These are phyloP conservation scores for Pneumocystis sp. DNA, from an alignment of 1,139 yeast species.

Conservation along the genomic window DNA sequence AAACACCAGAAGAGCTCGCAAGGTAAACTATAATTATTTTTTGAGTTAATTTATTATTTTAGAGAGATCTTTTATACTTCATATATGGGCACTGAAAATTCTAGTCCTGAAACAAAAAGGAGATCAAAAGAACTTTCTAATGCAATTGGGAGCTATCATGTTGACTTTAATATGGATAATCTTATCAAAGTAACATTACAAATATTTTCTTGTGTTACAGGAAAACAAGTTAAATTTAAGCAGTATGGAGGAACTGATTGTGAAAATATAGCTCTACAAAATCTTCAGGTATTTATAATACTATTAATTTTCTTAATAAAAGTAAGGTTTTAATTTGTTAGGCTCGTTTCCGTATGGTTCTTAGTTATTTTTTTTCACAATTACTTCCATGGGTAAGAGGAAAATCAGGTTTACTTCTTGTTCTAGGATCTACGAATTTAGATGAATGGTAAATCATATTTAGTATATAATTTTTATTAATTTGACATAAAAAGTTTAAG, in stretches of 20 bases:
- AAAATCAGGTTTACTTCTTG: constrained; percentile 63
- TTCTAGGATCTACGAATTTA: constrained; percentile 92
- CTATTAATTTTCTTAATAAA: neutral
- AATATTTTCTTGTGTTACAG: constrained; percentile 78
- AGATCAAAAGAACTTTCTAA: constrained; percentile 70
- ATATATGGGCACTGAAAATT: constrained; percentile 91
- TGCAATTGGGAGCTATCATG: constrained; percentile 74
- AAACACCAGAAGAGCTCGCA: constrained; percentile 62
- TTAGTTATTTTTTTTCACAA: constrained; percentile 86
- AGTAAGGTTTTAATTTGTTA: neutral
- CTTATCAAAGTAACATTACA: constrained; percentile 59
- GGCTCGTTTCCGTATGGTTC: constrained; percentile 88
- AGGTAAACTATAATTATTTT: constrained; percentile 21
- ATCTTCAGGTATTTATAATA: constrained; percentile 40
- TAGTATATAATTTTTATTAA: neutral
- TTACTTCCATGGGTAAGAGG: constrained; percentile 87
- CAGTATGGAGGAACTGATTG: constrained; percentile 85
- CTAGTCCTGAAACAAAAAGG: constrained; percentile 68
- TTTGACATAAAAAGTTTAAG: constrained; percentile 32
- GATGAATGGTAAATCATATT: constrained; percentile 51
- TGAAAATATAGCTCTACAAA: constrained; percentile 86
- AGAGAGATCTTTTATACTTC: constrained; percentile 59
- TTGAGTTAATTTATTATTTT: neutral
- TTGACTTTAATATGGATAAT: constrained; percentile 80
- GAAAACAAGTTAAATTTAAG: constrained; percentile 72